Percentiles rank a stretch among this genome's conserved stretches.
Evolutionary conservation across 805 yeast genomes (phyloP).

Genomic region (Kuraishia molischiana): DNA sequence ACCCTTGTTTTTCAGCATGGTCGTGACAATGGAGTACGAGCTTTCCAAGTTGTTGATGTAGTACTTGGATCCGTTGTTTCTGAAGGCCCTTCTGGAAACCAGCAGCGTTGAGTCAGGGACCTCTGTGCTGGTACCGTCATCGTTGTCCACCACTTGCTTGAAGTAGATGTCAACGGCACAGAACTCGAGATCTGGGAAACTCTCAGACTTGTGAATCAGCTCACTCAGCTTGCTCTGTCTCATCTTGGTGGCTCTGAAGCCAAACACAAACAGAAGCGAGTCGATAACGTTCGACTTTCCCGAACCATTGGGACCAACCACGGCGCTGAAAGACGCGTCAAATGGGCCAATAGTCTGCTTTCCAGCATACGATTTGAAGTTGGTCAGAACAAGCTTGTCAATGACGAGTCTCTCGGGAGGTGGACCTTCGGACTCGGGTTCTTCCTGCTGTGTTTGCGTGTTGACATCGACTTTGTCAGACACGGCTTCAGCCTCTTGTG

Average conservation of each 20-base stretch:
- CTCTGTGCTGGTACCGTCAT: slow-evolving; percentile 24
- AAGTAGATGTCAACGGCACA: slow-evolving; percentile 93
- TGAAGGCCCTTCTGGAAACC: slow-evolving; percentile 71
- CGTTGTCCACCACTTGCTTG: slow-evolving; percentile 59
- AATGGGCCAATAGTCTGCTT: slow-evolving; percentile 90
- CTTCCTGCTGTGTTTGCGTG: slow-evolving; percentile 7
- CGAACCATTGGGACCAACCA: slow-evolving; percentile 97
- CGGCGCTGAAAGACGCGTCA: slow-evolving; percentile 88
- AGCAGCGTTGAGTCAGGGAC: slow-evolving; percentile 53
- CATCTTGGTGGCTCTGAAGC: slow-evolving; percentile 94
- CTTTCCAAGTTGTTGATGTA: slow-evolving; percentile 62
- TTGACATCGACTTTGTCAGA: neutral
- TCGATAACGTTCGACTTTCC: slow-evolving; percentile 98
- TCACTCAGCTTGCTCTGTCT: slow-evolving; percentile 92
- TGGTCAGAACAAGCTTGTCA: slow-evolving; percentile 58
- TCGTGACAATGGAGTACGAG: slow-evolving; percentile 71
- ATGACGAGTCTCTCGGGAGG: slow-evolving; percentile 52
- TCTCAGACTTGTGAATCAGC: slow-evolving; percentile 83
- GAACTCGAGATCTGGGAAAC: slow-evolving; percentile 49
- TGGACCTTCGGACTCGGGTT: slow-evolving; percentile 16
- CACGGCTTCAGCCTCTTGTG: neutral
- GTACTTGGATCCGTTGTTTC: slow-evolving; percentile 71
- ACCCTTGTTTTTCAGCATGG: slow-evolving; percentile 66
- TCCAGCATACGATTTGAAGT: slow-evolving; percentile 96
- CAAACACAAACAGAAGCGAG: slow-evolving; percentile 94